phyloP scores from a whole-genome alignment of 2,329 filamentous ascomycete species.

The Pseudovirgaria hyperparasitica region DNA sequence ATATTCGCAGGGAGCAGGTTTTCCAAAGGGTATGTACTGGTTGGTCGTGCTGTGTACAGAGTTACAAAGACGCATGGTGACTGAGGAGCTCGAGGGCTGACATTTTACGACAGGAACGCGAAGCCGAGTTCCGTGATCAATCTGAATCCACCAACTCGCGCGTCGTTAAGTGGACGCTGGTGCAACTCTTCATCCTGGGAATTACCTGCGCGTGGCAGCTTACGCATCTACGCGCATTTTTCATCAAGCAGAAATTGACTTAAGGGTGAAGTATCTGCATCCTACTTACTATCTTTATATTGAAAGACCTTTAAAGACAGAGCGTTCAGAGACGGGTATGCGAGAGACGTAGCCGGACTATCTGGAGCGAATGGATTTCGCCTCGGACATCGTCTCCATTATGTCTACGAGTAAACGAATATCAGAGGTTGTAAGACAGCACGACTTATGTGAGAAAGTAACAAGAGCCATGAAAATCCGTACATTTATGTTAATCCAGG shows the following conservation, averaged over 20 bases:
- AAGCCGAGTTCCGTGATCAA: conserved; percentile 96
- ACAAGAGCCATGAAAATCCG: no score
- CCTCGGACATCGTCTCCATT: no score
- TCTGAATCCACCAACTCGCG: conserved; percentile 85
- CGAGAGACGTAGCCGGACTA: no score
- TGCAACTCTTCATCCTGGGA: conserved; percentile 75
- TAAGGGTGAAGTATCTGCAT: no score
- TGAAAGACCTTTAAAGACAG: no score
- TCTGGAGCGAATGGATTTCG: no score
- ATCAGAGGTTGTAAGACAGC: no score
- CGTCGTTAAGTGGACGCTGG: conserved; percentile 85
- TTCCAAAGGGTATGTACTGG: conserved; percentile 64
- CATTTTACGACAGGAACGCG: conserved; percentile 61
- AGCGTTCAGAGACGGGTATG: no score
- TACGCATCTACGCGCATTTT: conserved; percentile 89
- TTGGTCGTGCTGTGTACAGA: conserved; percentile 1
- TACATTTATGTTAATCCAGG: no score
- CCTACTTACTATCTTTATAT: no score
- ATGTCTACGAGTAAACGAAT: no score
- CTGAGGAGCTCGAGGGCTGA: conserved; percentile 1
- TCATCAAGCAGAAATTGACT: conserved; percentile 99
- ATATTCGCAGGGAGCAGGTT: conserved; percentile 87
- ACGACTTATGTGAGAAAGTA: no score
- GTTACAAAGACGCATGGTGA: conserved; percentile 7
- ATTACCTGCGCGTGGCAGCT: conserved; percentile 94